These are phyloP conservation scores for Aspergillus ruber DNA, from an alignment of 2,329 filamentous ascomycete species.

Conservation along the genomic window DNA sequence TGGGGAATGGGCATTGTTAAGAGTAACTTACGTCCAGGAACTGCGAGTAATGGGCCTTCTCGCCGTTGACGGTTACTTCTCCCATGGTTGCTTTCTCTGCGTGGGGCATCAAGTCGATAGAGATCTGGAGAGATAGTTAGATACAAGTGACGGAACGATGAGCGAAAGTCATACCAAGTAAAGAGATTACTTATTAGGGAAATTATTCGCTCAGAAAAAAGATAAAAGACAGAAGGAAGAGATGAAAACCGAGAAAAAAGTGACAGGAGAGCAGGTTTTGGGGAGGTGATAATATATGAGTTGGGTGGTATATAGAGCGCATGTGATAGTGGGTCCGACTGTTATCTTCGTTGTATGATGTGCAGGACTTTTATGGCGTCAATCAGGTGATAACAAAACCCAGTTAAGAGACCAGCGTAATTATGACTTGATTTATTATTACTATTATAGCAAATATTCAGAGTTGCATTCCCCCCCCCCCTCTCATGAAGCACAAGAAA, in stretches of 20 bases:
- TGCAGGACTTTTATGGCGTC: too few relatives aligned
- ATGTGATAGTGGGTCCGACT: conserved; percentile 1
- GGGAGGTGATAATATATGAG: not conserved
- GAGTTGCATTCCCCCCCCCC: too few relatives aligned
- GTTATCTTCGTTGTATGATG: not conserved
- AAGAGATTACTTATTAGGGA: too few relatives aligned
- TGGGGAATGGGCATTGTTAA: not conserved
- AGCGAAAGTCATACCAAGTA: too few relatives aligned
- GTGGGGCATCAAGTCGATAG: conserved; percentile 42
- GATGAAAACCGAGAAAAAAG: not conserved
- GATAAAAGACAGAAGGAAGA: not conserved
- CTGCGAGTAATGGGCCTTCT: conserved; percentile 40
- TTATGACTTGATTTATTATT: not conserved
- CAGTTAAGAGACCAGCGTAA: too few relatives aligned
- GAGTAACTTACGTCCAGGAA: conserved; percentile 36
- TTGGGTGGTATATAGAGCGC: not conserved
- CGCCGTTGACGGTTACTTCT: conserved; percentile 46
- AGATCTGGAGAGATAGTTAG: not conserved
- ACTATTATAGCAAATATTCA: not conserved
- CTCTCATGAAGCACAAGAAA: too few relatives aligned
- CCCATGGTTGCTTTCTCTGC: conserved; percentile 42
- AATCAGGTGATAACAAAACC: too few relatives aligned
- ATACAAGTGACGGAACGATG: too few relatives aligned
- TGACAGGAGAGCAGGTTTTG: not conserved
- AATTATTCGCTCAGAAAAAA: too few relatives aligned